phyloP scores from a whole-genome alignment of 805 yeast species.

The Saturnispora sekii region DNA sequence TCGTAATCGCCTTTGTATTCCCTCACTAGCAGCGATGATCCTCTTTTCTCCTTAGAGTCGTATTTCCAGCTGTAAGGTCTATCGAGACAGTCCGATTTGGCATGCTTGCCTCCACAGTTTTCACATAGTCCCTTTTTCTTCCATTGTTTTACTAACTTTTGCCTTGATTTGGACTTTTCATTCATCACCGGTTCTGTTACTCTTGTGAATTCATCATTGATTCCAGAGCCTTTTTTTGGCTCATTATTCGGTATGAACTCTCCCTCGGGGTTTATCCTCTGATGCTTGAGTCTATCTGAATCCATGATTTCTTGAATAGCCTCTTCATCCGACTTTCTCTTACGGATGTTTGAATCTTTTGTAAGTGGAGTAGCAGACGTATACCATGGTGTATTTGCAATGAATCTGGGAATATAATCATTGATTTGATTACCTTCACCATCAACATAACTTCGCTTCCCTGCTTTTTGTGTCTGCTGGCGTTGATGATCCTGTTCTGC shows the following conservation, averaged over 20 bases:
- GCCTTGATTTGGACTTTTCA: constrained; percentile 3
- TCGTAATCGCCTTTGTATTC: constrained; percentile 6
- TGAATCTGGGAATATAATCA: constrained; percentile 32
- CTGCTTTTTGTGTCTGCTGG: constrained; percentile 3
- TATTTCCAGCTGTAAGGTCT: constrained; percentile 30
- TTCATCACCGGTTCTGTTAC: constrained; percentile 13
- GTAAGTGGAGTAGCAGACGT: constrained; percentile 19
- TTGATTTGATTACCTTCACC: constrained; percentile 22
- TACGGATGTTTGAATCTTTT: constrained; percentile 22
- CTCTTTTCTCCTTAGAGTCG: constrained; percentile 7
- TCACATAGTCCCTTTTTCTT: constrained; percentile 33
- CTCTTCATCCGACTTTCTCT: constrained; percentile 21
- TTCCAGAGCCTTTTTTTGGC: constrained; percentile 49
- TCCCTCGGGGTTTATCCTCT: constrained; percentile 35
- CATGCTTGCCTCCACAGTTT: constrained; percentile 53
- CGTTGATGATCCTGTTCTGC: not conserved
- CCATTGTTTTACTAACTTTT: constrained; percentile 8
- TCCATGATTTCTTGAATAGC: constrained; percentile 13
- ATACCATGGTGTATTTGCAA: constrained; percentile 34
- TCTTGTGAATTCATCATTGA: constrained; percentile 33
- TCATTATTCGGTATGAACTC: constrained; percentile 35
- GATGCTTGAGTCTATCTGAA: constrained; percentile 49
- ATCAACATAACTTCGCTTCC: constrained; percentile 11
- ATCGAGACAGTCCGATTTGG: constrained; percentile 47
- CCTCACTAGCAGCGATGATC: not conserved